Conservation (phyloP, 441 rosid species). For the Pelargonium cotyledonis region DNA sequence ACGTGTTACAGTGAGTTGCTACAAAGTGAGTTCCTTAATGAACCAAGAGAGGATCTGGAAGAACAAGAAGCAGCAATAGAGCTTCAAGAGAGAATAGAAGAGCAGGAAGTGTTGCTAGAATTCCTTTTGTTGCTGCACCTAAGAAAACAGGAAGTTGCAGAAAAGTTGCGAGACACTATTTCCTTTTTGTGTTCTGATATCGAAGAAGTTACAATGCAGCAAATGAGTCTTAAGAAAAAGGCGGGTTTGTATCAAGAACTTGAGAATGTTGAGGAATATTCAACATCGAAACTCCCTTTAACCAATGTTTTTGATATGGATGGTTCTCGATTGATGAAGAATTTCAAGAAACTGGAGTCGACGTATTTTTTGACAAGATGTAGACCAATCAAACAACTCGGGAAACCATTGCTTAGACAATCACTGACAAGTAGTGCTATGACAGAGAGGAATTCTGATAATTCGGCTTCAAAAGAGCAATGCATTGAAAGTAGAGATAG, state of each 20-base stretch:
- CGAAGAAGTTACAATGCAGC: constrained; percentile 67
- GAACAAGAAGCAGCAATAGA: constrained; percentile 83
- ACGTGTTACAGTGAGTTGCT: constrained; percentile 13
- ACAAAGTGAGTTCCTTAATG: constrained; percentile 76
- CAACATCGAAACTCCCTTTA: constrained; percentile 39
- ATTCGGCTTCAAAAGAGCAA: constrained; percentile 47
- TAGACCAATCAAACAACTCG: constrained; percentile 46
- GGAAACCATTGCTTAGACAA: constrained; percentile 40
- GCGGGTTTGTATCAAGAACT: constrained; percentile 29
- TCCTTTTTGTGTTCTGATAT: constrained; percentile 72
- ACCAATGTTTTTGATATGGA: constrained; percentile 31
- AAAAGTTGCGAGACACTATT: constrained; percentile 57
- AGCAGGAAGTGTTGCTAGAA: constrained; percentile 76
- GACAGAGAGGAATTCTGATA: constrained; percentile 74
- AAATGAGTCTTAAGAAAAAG: constrained; percentile 38
- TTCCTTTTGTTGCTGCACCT: constrained; percentile 70
- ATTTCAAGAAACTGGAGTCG: constrained; percentile 80
- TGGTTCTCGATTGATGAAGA: constrained; percentile 66
- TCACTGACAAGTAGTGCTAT: constrained; percentile 51
- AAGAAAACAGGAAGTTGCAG: constrained; percentile 70
- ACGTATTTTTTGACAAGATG: constrained; percentile 78
- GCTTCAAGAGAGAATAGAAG: constrained; percentile 69
- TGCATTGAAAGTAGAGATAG: constrained; percentile 40
- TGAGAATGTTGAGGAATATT: constrained; percentile 37
- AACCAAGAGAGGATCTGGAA: constrained; percentile 63